phyloP scores from a whole-genome alignment of 1,284 basidiomycete species.

The Thelephora terrestris region DNA sequence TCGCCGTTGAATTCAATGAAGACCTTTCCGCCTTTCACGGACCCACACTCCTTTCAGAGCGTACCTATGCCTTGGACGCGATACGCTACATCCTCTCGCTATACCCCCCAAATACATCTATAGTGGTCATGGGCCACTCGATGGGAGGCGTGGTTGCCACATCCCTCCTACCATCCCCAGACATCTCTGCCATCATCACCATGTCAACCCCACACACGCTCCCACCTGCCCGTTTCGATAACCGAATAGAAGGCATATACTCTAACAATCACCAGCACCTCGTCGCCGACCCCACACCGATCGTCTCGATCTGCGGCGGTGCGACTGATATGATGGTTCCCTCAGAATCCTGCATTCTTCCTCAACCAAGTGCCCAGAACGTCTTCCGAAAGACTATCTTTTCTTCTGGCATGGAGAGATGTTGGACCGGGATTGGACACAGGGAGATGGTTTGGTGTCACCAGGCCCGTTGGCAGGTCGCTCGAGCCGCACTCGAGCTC shows the following conservation, averaged over 20 bases:
- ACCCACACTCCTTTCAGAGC: constrained; percentile 78
- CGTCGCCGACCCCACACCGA: constrained; percentile 39
- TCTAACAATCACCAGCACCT: constrained; percentile 28
- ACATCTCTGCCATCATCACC: constrained; percentile 79
- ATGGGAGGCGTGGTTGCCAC: constrained; percentile 97
- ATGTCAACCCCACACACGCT: constrained; percentile 91
- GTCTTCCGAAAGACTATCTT: constrained; percentile 68
- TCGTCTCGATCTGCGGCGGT: constrained; percentile 88
- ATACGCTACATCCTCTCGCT: constrained; percentile 70
- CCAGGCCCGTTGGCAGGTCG: constrained; percentile 86
- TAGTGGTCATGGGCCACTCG: constrained; percentile 86
- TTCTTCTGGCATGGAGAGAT: constrained; percentile 78
- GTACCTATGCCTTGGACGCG: constrained; percentile 63
- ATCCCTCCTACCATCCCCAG: constrained; percentile 49
- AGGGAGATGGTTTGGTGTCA: constrained; percentile 98
- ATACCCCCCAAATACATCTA: constrained; percentile 54
- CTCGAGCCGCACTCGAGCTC: constrained; percentile 68
- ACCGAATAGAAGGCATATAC: constrained; percentile 73
- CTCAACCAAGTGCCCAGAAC: constrained; percentile 19
- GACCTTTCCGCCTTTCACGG: constrained; percentile 96
- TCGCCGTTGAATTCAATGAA: constrained; percentile 93
- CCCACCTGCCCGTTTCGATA: constrained; percentile 84
- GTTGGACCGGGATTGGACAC: constrained; percentile 95
- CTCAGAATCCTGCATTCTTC: constrained; percentile 81
- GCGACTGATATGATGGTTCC: constrained; percentile 88